Conservation (phyloP, 2,329 filamentous ascomycete species). For the Aureobasidium pullulans region DNA sequence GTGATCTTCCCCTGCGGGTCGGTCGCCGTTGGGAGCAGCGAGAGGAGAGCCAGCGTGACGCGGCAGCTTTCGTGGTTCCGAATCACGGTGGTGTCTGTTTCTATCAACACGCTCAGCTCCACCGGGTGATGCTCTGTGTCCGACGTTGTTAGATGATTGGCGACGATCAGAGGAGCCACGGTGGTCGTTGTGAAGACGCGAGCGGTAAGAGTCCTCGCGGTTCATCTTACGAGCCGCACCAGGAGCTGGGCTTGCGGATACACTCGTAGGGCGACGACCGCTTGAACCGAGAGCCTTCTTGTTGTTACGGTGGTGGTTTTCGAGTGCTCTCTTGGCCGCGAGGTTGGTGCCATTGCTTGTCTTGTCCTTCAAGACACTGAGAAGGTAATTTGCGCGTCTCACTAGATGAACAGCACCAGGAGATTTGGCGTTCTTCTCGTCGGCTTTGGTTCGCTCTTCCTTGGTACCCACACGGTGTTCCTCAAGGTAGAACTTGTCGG, state of each 20-base stretch:
- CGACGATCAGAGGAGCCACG: slow-evolving; percentile 26
- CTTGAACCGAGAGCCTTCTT: slow-evolving; percentile 65
- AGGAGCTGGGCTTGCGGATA: slow-evolving; percentile 66
- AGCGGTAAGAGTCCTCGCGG: slow-evolving; percentile 30
- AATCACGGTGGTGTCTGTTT: slow-evolving; percentile 43
- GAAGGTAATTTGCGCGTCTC: slow-evolving; percentile 84
- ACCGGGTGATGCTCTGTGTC: slow-evolving; percentile 33
- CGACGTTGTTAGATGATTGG: slow-evolving; percentile 19
- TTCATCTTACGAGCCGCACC: slow-evolving; percentile 28
- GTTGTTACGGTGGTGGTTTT: slow-evolving; percentile 92
- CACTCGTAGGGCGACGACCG: slow-evolving; percentile 49
- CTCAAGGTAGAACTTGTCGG: slow-evolving; percentile 90
- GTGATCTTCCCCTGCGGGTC: slow-evolving; percentile 40
- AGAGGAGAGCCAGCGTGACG: slow-evolving; percentile 31
- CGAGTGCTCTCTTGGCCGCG: slow-evolving; percentile 68
- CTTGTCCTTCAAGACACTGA: slow-evolving; percentile 90
- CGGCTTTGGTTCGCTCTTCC: slow-evolving; percentile 73
- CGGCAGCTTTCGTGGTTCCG: slow-evolving; percentile 43
- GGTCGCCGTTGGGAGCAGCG: slow-evolving; percentile 29
- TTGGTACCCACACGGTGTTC: slow-evolving; percentile 98
- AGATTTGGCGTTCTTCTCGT: slow-evolving; percentile 68
- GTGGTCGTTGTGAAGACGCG: slow-evolving; percentile 30
- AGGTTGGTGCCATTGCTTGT: slow-evolving; percentile 56
- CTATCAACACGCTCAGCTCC: slow-evolving; percentile 43
- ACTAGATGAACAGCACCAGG: slow-evolving; percentile 97